Percentiles rank a stretch among this genome's conserved stretches.
Conservation (phyloP, 2,329 filamentous ascomycete genomes). For the Colletotrichum siamense region DNA sequence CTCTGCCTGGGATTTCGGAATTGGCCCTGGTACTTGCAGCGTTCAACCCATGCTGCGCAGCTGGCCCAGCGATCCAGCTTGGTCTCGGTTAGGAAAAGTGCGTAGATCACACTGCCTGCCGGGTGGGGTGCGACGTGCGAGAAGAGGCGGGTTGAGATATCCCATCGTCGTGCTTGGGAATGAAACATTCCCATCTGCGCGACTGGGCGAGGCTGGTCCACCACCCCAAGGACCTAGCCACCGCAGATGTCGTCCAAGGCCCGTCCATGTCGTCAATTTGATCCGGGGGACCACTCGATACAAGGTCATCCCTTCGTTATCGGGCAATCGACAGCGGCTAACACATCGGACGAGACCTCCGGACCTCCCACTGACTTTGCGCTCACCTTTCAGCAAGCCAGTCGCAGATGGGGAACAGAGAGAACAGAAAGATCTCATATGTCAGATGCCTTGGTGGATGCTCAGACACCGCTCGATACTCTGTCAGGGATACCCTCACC, state of each 20-base stretch:
- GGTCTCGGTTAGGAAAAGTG: conserved; percentile 15
- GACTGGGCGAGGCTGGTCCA: conserved; percentile 15
- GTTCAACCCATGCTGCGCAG: neutral
- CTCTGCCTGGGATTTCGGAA: neutral
- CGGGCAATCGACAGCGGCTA: conserved; percentile 15
- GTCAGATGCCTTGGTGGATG: conserved; percentile 6
- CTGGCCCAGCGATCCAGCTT: conserved; percentile 17
- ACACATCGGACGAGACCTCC: conserved; percentile 6
- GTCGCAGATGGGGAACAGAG: neutral
- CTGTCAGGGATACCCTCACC: conserved; percentile 9
- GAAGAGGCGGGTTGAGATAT: conserved; percentile 5
- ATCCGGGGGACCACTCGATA: neutral
- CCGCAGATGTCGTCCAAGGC: neutral
- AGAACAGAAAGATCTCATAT: conserved; percentile 5
- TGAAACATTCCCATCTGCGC: conserved; percentile 20
- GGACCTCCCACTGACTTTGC: conserved; percentile 1
- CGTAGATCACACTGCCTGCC: conserved; percentile 17
- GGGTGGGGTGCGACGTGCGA: conserved; percentile 2
- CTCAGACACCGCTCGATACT: conserved; percentile 2
- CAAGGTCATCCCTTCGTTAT: conserved; percentile 14
- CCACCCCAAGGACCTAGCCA: neutral
- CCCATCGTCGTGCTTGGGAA: conserved; percentile 14
- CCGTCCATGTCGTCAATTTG: neutral
- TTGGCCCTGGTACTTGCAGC: neutral
- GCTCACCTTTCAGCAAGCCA: neutral